Conservation (phyloP, 129 eudicot genomes). For the Artemisia argyi region DNA sequence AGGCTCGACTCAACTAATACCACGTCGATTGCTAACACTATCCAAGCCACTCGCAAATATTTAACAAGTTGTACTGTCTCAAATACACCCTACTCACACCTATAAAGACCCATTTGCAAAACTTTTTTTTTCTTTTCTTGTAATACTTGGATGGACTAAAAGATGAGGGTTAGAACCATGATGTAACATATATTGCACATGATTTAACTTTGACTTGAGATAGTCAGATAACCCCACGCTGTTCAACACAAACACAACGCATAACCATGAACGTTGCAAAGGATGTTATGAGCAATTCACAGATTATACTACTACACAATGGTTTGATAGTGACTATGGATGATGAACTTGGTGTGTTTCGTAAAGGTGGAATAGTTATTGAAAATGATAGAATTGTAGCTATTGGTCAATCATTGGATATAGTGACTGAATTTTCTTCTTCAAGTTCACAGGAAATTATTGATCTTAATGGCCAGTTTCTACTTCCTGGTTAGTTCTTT, state of each 20-base stretch:
- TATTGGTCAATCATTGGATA: conserved; percentile 67
- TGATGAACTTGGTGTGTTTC: conserved; percentile 51
- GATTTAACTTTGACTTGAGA: background rate
- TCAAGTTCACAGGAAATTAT: conserved; percentile 36
- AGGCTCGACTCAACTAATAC: too few relatives aligned
- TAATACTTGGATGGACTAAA: too few relatives aligned
- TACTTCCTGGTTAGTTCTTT: conserved; percentile 61
- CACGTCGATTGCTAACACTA: too few relatives aligned
- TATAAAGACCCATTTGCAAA: too few relatives aligned
- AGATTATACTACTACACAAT: conserved; percentile 49
- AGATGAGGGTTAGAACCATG: too few relatives aligned
- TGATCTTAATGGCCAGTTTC: conserved; percentile 62
- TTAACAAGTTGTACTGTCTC: too few relatives aligned
- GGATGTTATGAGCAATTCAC: conserved; percentile 22
- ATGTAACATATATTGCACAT: too few relatives aligned
- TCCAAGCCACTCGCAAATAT: too few relatives aligned
- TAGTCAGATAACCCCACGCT: too few relatives aligned
- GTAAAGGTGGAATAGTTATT: conserved; percentile 67
- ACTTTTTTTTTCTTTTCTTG: too few relatives aligned
- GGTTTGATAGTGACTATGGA: conserved; percentile 79
- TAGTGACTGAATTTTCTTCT: conserved; percentile 47
- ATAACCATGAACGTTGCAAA: background rate
- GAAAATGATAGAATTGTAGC: conserved; percentile 56
- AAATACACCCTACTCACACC: too few relatives aligned
- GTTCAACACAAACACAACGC: background rate